These are phyloP conservation scores for Epithemia pelagica DNA, from an alignment of 108 stramenopile species.

Conservation along the genomic window DNA sequence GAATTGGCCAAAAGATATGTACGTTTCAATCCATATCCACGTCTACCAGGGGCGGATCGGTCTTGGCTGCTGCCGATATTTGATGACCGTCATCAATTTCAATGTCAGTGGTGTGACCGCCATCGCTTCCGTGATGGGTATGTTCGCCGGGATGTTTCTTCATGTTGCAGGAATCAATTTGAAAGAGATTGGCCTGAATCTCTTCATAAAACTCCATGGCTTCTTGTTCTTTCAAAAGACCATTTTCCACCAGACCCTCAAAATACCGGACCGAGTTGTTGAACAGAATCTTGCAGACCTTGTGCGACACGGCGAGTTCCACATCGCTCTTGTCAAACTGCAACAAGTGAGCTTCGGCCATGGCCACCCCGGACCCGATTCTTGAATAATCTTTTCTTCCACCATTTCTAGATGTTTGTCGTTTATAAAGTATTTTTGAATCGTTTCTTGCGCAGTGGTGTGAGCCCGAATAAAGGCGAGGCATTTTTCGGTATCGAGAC, in stretches of 20 bases:
- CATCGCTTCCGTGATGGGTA: no score
- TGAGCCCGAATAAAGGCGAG: slow-evolving; percentile 39
- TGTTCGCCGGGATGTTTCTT: slow-evolving; percentile 19
- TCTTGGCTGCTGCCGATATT: no score
- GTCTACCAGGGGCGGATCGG: no score
- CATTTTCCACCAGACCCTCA: slow-evolving; percentile 29
- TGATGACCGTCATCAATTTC: no score
- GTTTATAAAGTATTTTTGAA: slow-evolving; percentile 11
- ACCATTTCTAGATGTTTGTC: neutral
- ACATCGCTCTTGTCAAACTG: slow-evolving; percentile 27
- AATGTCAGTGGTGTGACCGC: no score
- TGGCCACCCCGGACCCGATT: slow-evolving; percentile 33
- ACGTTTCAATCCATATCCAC: no score
- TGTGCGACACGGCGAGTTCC: slow-evolving; percentile 43
- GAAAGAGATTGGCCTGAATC: slow-evolving; percentile 26
- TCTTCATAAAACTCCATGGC: slow-evolving; percentile 50
- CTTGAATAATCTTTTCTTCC: slow-evolving; percentile 34
- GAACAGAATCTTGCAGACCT: slow-evolving; percentile 60
- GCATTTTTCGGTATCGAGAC: slow-evolving; percentile 26
- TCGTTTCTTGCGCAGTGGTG: slow-evolving; percentile 1
- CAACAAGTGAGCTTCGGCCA: slow-evolving; percentile 33
- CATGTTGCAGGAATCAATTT: slow-evolving; percentile 13
- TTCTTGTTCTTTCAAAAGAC: slow-evolving; percentile 59
- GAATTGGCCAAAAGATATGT: no score
- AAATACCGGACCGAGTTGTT: slow-evolving; percentile 34